Conservation (phyloP, 192 early-diverging fungal genomes). For the Geranomyces michiganensis region DNA sequence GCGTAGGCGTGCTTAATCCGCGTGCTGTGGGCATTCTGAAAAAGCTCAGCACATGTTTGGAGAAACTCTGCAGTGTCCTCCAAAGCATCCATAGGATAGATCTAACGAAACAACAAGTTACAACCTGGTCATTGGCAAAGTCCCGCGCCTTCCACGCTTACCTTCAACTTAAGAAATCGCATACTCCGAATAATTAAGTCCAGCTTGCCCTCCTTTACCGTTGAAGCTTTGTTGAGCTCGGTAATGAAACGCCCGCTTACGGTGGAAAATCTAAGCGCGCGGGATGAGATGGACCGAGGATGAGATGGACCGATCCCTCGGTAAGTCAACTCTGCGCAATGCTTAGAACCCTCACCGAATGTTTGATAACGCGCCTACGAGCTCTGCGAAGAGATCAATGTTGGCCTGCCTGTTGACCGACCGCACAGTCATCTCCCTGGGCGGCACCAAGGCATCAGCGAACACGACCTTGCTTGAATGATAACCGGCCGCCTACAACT, state of each 20-base stretch:
- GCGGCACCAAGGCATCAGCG: background rate
- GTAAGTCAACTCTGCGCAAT: background rate
- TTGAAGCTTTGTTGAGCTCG: constrained; percentile 37
- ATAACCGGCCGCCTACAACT: background rate
- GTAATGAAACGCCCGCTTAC: constrained; percentile 90
- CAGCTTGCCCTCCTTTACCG: constrained; percentile 71
- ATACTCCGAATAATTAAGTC: constrained; percentile 87
- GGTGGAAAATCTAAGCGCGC: constrained; percentile 69
- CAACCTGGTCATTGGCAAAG: background rate
- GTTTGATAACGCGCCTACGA: constrained; percentile 90
- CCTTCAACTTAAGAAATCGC: constrained; percentile 88
- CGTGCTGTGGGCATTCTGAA: constrained; percentile 71
- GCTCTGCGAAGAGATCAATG: constrained; percentile 85
- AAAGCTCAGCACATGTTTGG: constrained; percentile 85
- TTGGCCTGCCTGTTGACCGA: constrained; percentile 84
- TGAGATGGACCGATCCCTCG: background rate
- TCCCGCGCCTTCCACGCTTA: too few relatives aligned
- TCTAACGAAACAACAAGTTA: constrained; percentile 39
- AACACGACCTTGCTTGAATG: too few relatives aligned
- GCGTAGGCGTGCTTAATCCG: constrained; percentile 91
- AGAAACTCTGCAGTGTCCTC: constrained; percentile 97
- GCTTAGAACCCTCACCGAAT: constrained; percentile 63
- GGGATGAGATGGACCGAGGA: too few relatives aligned
- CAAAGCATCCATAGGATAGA: constrained; percentile 90
- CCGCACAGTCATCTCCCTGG: constrained; percentile 43